Percentiles rank a stretch among this genome's conserved stretches.
Conservation (phyloP, 2,329 filamentous ascomycete genomes). For the Claviceps spartinae region DNA sequence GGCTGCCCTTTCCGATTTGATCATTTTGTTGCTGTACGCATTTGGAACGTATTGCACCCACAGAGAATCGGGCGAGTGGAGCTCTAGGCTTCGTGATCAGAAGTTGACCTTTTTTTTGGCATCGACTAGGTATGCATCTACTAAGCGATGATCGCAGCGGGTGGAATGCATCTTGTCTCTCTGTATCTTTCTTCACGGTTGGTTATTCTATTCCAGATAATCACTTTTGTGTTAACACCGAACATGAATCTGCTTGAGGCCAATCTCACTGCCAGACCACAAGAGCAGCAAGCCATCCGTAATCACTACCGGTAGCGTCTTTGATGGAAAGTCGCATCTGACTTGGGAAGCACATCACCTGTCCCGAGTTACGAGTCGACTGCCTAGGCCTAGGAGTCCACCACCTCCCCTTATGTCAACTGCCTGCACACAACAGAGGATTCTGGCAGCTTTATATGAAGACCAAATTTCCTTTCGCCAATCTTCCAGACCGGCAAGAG, state of each 20-base stretch:
- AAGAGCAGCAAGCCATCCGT: conserved; percentile 58
- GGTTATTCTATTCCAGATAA: conserved; percentile 66
- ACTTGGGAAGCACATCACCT: conserved; percentile 21
- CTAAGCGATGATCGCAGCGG: conserved; percentile 47
- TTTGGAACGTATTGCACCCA: conserved; percentile 36
- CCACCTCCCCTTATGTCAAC: conserved; percentile 45
- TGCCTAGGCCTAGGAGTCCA: conserved; percentile 21
- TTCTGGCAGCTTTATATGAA: conserved; percentile 40
- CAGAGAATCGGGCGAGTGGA: conserved; percentile 40
- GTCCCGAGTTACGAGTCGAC: conserved; percentile 29
- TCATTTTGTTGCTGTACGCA: conserved; percentile 39
- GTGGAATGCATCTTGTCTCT: conserved; percentile 56
- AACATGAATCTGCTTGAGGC: conserved; percentile 93
- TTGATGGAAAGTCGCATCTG: conserved; percentile 48
- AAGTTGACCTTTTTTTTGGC: conserved; percentile 44
- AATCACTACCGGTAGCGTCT: conserved; percentile 28
- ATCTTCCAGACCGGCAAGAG: conserved; percentile 41
- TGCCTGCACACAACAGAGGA: conserved; percentile 66
- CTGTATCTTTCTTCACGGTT: conserved; percentile 62
- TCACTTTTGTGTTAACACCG: conserved; percentile 59
- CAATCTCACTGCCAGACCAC: conserved; percentile 63
- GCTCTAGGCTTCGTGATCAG: conserved; percentile 48
- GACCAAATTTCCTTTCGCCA: conserved; percentile 36
- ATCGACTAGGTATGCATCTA: conserved; percentile 46
- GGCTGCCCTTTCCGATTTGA: conserved; percentile 56